Evolutionary conservation across 1,284 basidiomycete genomes (phyloP).

Genomic region (Agroathelia rolfsii): DNA sequence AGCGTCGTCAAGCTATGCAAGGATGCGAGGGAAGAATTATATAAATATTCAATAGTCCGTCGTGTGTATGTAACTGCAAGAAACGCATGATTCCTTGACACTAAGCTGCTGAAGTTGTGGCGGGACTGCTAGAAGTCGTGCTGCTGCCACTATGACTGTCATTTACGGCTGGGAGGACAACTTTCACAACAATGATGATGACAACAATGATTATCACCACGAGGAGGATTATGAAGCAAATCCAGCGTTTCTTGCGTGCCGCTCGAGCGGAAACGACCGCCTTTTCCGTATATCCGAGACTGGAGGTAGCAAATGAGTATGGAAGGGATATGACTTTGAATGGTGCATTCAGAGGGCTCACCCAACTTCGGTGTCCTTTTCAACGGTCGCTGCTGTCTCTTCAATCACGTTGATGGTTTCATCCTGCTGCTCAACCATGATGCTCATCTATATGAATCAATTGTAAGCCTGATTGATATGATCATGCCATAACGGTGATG

Average conservation of each 20-base stretch:
- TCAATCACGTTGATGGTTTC: conserved; percentile 79
- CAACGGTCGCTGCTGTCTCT: conserved; percentile 58
- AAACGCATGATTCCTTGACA: too few species aligned
- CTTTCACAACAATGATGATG: conserved; percentile 46
- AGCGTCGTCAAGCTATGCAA: too few species aligned
- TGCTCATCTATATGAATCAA: conserved; percentile 57
- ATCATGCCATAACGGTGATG: conserved; percentile 8
- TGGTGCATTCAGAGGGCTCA: conserved; percentile 24
- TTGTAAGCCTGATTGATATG: conserved; percentile 3
- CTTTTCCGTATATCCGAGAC: conserved; percentile 73
- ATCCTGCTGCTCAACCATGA: conserved; percentile 89
- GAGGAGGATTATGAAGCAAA: conserved; percentile 73
- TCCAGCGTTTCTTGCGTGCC: conserved; percentile 90
- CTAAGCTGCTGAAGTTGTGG: too few species aligned
- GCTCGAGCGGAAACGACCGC: conserved; percentile 82
- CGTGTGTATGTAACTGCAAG: too few species aligned
- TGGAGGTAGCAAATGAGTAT: conserved; percentile 19
- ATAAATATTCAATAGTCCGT: too few species aligned
- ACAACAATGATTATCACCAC: conserved; percentile 56
- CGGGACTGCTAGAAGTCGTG: conserved; percentile 8
- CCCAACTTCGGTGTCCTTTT: conserved; percentile 79
- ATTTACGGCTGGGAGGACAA: conserved; percentile 45
- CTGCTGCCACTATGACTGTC: conserved; percentile 19
- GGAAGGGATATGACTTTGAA: conserved; percentile 18
- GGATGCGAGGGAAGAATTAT: too few species aligned